phyloP scores from a whole-genome alignment of 78 protist genomes.

The Polysphondylium violaceum region DNA sequence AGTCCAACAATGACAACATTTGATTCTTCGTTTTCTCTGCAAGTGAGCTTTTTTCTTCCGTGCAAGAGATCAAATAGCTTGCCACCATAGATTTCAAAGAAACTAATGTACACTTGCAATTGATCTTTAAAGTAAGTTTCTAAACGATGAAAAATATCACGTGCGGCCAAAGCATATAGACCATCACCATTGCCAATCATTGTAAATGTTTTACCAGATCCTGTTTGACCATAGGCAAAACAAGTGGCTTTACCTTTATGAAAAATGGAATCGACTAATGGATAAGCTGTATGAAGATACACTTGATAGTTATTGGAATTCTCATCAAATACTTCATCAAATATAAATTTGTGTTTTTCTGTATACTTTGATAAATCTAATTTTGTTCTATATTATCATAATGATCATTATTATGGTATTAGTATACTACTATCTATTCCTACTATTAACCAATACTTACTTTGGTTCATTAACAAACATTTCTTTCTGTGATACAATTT shows the following conservation, averaged over 20 bases:
- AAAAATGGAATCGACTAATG: constrained; percentile 90
- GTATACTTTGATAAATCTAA: constrained; percentile 92
- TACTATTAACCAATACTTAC: not conserved
- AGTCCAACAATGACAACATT: constrained; percentile 93
- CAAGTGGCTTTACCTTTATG: constrained; percentile 94
- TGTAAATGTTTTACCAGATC: constrained; percentile 93
- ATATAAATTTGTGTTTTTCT: constrained; percentile 90
- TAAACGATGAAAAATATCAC: constrained; percentile 88
- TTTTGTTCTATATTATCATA: constrained; percentile 4
- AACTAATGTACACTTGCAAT: constrained; percentile 73
- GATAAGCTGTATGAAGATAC: constrained; percentile 86
- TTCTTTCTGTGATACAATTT: constrained; percentile 32
- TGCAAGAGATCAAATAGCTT: constrained; percentile 94
- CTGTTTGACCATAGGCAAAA: constrained; percentile 98
- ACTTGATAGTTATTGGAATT: constrained; percentile 79
- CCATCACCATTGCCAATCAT: constrained; percentile 89
- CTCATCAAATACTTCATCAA: constrained; percentile 95
- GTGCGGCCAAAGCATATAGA: constrained; percentile 90
- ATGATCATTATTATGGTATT: not conserved
- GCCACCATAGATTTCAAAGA: constrained; percentile 96
- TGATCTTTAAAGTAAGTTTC: constrained; percentile 24
- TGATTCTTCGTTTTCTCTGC: constrained; percentile 90
- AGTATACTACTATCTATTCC: not conserved
- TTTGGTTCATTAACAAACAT: constrained; percentile 70
- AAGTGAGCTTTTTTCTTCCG: constrained; percentile 79